Evolutionary conservation across 495 filamentous ascomycete genomes (phyloP).

Genomic region (Penicillium bovifimosum): DNA sequence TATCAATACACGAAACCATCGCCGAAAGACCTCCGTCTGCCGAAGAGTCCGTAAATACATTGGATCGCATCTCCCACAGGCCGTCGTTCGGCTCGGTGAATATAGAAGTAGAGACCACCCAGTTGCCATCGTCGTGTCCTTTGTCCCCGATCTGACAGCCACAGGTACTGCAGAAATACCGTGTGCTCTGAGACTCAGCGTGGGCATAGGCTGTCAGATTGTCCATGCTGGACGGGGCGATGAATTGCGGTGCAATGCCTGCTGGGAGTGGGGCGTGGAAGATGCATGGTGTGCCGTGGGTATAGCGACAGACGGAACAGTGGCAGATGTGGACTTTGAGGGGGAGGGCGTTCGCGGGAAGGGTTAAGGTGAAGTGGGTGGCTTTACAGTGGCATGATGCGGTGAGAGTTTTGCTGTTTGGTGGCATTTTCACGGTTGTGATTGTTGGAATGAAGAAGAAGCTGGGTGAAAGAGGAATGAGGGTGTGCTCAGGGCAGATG

Average conservation of each 20-base stretch:
- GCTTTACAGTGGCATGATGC: slow-evolving; percentile 51
- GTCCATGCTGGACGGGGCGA: slow-evolving; percentile 22
- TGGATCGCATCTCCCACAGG: slow-evolving; percentile 30
- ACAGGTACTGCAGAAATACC: slow-evolving; percentile 44
- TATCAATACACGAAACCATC: slow-evolving; percentile 31
- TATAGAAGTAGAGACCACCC: slow-evolving; percentile 30
- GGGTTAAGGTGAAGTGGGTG: slow-evolving; percentile 28
- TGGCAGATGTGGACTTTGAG: slow-evolving; percentile 51
- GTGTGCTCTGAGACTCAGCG: slow-evolving; percentile 14
- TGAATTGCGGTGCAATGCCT: slow-evolving; percentile 27
- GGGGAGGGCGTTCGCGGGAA: slow-evolving; percentile 21
- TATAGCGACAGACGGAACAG: slow-evolving; percentile 57
- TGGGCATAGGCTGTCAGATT: slow-evolving; percentile 33
- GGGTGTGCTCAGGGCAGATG: no score
- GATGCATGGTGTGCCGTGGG: slow-evolving; percentile 49
- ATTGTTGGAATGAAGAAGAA: no score
- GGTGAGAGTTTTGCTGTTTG: slow-evolving; percentile 14
- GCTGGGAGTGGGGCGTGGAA: slow-evolving; percentile 45
- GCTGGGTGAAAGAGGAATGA: no score
- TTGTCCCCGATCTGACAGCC: slow-evolving; percentile 35
- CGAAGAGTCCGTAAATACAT: slow-evolving; percentile 42
- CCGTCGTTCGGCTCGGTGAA: slow-evolving; percentile 21
- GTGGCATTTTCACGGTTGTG: background rate
- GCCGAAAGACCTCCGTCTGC: slow-evolving; percentile 38
- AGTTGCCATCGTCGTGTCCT: slow-evolving; percentile 5